Base-by-base conservation (phyloP, 2,329 filamentous ascomycete species). In the Nemania sp. region DNA sequence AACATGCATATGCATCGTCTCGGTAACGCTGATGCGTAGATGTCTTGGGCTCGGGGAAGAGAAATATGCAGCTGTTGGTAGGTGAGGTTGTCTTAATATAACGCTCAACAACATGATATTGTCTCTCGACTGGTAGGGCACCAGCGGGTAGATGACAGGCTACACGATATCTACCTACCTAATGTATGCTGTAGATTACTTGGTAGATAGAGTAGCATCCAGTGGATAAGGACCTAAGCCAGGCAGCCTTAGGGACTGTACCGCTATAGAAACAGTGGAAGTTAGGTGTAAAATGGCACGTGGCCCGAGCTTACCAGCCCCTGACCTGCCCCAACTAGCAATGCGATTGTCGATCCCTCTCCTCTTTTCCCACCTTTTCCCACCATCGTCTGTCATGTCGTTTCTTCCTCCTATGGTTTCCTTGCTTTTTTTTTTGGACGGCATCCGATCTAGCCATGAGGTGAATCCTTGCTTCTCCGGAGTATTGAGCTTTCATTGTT, bases 301-400 rank as follows among this genome's bases (percentile, higher is more conserved):
- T 68, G 57, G 57, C 54, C 49, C 56, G 20, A 59, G 62, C 62
- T 62, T 24, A 41, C 11, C 4, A 35, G 13, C 24, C 52, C 62
- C 43, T 43, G 56, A 68, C 66, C 66, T 68, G 57, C 66, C 62
- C 61, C 24, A 54, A 58, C 49, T 5, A 58, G 66, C 18, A 66
- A 59, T 29, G 45, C 15, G 45, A 59, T 62, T 66, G 66, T 35
- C 53, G 66, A 68, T 68, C 66, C 15, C 11, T 52, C 24, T 22
- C 26, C 49, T 29, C 8, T 8, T 52, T 41, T 32, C 29, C 29
- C 29, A 32, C 5, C 45, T 5, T 53, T 54, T 20, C 10, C 3
- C 22, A 22, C 35, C 15, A 11, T 15, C 35, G 35, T 41, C 13
- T 41, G 35, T 41, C 3, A 22, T 20, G 38, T 41, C 2, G 27